Conservation (phyloP, 2,329 filamentous ascomycete genomes). For the Dryadomyces quercus-mongolicae region DNA sequence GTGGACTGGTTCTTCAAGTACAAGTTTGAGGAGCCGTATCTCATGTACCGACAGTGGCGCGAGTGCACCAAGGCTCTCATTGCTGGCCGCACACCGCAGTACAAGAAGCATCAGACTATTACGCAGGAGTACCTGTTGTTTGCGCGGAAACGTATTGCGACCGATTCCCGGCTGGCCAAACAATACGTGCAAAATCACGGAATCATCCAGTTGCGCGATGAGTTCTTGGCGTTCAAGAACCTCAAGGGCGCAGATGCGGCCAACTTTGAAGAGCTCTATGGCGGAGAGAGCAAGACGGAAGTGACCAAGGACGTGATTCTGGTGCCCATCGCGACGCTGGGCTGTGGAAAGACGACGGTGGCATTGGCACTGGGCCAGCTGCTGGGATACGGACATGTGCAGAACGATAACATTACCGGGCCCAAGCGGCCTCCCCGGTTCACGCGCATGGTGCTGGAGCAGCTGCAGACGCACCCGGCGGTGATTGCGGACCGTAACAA, state of each 20-base stretch:
- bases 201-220: constrained; percentile 82
- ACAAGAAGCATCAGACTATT: constrained; percentile 78
- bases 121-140: constrained; percentile 85
- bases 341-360: constrained; percentile 93
- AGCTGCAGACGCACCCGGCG: constrained; percentile 52
- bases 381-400: constrained; percentile 84
- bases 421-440: constrained; percentile 70
- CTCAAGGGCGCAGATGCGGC: constrained; percentile 85
- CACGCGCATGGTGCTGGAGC: constrained; percentile 53
- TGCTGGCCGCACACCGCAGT: constrained; percentile 56
- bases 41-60: constrained; percentile 98
- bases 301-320: constrained; percentile 62
- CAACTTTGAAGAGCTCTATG: constrained; percentile 51
- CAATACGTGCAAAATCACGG: constrained; percentile 81
- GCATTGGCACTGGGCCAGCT: constrained; percentile 70
- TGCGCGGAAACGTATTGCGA: constrained; percentile 59
- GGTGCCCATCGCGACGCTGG: constrained; percentile 85
- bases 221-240: constrained; percentile 74
- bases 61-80: constrained; percentile 93
- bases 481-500: constrained; percentile 94
- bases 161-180: constrained; percentile 54
- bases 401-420: constrained; percentile 90
- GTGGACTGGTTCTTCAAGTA: constrained; percentile 99
- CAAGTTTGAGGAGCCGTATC: constrained; percentile 97
- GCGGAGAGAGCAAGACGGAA: constrained; percentile 34